Percentiles rank a stretch among this genome's conserved stretches.
phyloP scores from a whole-genome alignment of 148 eudicot genomes.

The Rhododendron ferrugineum region DNA sequence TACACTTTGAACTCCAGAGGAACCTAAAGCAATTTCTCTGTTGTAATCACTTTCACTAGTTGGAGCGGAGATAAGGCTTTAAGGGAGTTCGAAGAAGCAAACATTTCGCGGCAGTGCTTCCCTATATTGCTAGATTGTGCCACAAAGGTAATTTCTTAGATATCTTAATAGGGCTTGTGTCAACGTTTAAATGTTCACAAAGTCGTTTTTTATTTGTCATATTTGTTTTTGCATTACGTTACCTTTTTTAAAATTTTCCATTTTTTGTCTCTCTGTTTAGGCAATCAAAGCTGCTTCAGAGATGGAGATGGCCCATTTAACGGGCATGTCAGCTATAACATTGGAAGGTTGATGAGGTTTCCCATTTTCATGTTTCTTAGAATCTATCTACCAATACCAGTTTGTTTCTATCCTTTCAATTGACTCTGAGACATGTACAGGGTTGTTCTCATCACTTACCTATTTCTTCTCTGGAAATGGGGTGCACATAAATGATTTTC shows the following conservation, averaged over 20 bases:
- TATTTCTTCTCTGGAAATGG: conserved; percentile 71
- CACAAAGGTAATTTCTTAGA: conserved; percentile 39
- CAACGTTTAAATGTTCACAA: background rate
- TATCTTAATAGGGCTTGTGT: background rate
- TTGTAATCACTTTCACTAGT: conserved; percentile 32
- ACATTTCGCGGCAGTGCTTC: conserved; percentile 68
- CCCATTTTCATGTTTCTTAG: background rate
- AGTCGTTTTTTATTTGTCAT: background rate
- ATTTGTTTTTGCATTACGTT: background rate
- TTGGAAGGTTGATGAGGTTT: conserved; percentile 60
- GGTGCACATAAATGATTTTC: conserved; percentile 60
- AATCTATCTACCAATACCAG: background rate
- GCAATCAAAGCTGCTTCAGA: conserved; percentile 85
- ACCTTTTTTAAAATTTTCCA: background rate
- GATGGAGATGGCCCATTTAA: conserved; percentile 62
- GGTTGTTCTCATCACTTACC: conserved; percentile 69
- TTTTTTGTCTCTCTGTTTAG: conserved; percentile 27
- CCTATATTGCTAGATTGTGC: conserved; percentile 76
- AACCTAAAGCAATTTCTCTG: background rate
- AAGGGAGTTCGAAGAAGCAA: conserved; percentile 85
- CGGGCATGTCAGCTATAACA: conserved; percentile 55
- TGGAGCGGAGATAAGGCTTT: conserved; percentile 92
- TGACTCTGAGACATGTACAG: conserved; percentile 33
- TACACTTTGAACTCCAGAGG: background rate
- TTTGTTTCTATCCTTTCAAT: conserved; percentile 5